phyloP scores from a whole-genome alignment of 129 eudicot genomes.

The Tanacetum coccineum region DNA sequence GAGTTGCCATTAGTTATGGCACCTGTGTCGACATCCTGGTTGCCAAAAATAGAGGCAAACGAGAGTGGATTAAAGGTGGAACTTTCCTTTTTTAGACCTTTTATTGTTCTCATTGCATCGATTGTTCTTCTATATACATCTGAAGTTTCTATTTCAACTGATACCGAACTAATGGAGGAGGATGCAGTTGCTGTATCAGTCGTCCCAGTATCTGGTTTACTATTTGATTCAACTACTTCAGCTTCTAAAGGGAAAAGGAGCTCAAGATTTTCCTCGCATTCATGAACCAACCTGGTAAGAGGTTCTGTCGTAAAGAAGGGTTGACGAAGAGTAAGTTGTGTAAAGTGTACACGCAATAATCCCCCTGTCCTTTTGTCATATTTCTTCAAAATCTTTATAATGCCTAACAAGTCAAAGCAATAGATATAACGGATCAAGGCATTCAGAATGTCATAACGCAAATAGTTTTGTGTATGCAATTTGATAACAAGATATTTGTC shows the following conservation, averaged over 20 bases:
- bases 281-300: constrained; percentile 16
- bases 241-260: constrained; percentile 19
- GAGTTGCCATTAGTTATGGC: constrained; percentile 22
- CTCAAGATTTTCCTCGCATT: constrained; percentile 19
- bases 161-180: background rate
- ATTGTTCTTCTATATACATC: constrained; percentile 16
- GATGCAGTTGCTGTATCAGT: background rate
- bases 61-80: constrained; percentile 16
- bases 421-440: too few species aligned
- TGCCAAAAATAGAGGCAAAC: constrained; percentile 16
- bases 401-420: too few species aligned
- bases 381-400: constrained; percentile 20
- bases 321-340: constrained; percentile 15
- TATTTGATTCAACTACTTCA: constrained; percentile 8
- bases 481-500: too few species aligned
- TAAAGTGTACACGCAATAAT: constrained; percentile 10
- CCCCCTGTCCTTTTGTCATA: constrained; percentile 17
- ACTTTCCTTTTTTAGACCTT: constrained; percentile 16
- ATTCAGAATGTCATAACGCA: background rate
- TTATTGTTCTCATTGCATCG: constrained; percentile 17
- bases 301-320: constrained; percentile 17
- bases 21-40: constrained; percentile 4
- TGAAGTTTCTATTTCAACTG: constrained; percentile 10
- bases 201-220: constrained; percentile 1
- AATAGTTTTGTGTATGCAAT: too few species aligned